phyloP scores from a whole-genome alignment of 202 grass and related monocot species.

The Dendrocalamus latiflorus region DNA sequence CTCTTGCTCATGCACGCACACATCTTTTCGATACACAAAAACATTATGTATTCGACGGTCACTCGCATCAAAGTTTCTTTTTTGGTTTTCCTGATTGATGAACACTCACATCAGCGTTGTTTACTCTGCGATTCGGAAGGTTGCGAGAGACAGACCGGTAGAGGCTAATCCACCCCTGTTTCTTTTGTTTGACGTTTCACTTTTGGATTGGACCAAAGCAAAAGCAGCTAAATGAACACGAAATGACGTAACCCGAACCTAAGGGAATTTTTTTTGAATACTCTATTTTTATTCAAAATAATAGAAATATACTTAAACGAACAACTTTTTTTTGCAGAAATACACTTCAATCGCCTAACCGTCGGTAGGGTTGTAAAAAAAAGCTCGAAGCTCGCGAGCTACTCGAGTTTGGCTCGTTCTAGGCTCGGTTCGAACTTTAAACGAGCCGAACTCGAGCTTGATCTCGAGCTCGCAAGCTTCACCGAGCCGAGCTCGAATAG shows the following conservation, averaged over 20 bases:
- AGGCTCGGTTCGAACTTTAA: no score
- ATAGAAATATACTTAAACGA: no score
- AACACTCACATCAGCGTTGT: conserved; percentile 20
- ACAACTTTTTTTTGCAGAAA: no score
- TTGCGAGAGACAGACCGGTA: background rate
- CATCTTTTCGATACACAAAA: background rate
- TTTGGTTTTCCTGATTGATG: background rate
- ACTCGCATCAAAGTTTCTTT: background rate
- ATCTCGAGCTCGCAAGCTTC: no score
- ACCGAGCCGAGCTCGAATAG: no score
- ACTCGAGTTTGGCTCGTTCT: no score
- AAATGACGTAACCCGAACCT: background rate
- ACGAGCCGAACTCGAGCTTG: no score
- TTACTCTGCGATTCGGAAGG: background rate
- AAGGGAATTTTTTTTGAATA: no score
- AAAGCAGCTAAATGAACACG: background rate
- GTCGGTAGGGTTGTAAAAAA: no score
- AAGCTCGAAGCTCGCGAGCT: no score
- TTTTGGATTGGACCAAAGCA: background rate
- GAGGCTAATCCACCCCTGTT: conserved; percentile 13
- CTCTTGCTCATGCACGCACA: background rate
- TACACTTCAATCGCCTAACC: no score
- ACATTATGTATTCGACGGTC: background rate
- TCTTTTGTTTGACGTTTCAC: conserved; percentile 1
- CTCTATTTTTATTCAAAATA: no score